Conservation (phyloP, 768 basidiomycete genomes). For the Termitomyces sp. region DNA sequence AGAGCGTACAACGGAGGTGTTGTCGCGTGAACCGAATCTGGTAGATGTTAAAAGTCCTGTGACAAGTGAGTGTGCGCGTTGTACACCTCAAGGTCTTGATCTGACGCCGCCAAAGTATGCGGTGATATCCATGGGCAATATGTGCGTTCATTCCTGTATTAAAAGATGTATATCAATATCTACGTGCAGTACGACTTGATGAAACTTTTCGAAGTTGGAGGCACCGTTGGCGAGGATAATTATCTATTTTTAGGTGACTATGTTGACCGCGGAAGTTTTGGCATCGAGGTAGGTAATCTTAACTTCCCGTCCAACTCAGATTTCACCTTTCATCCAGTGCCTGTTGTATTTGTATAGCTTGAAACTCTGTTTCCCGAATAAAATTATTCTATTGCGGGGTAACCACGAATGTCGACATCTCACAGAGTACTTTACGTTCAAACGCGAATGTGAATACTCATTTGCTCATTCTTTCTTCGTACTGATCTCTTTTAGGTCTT, state of each 20-base stretch:
- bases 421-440: conserved; percentile 98
- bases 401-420: conserved; percentile 98
- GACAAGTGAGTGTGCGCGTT: conserved; percentile 58
- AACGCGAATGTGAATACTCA: conserved; percentile 75
- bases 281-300: conserved; percentile 41
- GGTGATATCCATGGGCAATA: conserved; percentile 99
- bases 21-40: conserved; percentile 79
- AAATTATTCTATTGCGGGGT: conserved; percentile 80
- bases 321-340: conserved; percentile 46
- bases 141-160: conserved; percentile 33
- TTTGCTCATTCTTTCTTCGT: background rate
- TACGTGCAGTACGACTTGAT: conserved; percentile 84
- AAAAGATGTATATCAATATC: background rate
- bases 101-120: conserved; percentile 55
- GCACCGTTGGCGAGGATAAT: conserved; percentile 70
- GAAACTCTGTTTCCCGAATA: conserved; percentile 86
- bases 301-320: background rate
- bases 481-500: conserved; percentile 44
- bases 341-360: conserved; percentile 89
- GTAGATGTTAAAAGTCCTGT: conserved; percentile 85
- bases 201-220: conserved; percentile 96
- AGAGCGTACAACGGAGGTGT: conserved; percentile 55
- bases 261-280: conserved; percentile 93
- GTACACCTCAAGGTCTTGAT: background rate
- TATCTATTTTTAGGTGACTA: conserved; percentile 97